A percentile compares a stretch with the other conserved stretches of the same genome.
Conservation (phyloP, 2,329 filamentous ascomycete species). For the Aspergillus ochraceoroseus region DNA sequence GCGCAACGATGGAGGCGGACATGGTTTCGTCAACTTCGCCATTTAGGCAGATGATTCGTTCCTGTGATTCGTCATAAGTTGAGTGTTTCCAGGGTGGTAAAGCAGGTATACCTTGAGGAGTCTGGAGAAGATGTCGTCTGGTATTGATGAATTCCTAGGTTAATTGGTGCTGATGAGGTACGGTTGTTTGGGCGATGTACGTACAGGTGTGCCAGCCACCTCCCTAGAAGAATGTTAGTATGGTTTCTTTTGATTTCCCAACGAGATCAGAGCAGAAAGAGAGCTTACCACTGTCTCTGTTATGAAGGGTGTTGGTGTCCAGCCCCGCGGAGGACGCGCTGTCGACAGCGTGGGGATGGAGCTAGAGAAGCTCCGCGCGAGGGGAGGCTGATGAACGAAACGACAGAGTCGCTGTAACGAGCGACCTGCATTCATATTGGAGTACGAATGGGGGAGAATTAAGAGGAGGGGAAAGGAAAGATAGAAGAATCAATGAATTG, state of each 20-base stretch:
- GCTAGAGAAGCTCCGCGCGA: slow-evolving; percentile 30
- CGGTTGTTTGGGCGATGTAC: slow-evolving; percentile 30
- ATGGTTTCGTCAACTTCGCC: slow-evolving; percentile 84
- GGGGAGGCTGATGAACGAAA: slow-evolving; percentile 11
- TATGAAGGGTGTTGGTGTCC: slow-evolving; percentile 52
- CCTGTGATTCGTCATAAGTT: slow-evolving; percentile 50
- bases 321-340: slow-evolving; percentile 36
- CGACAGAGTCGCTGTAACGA: slow-evolving; percentile 26
- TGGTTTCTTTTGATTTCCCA: slow-evolving; percentile 14
- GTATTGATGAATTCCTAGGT: slow-evolving; percentile 16
- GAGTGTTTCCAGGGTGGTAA: slow-evolving; percentile 18
- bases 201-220: slow-evolving; percentile 73
- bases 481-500: slow-evolving; percentile 4
- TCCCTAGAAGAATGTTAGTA: slow-evolving; percentile 47
- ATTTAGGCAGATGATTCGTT: slow-evolving; percentile 91
- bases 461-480: not conserved
- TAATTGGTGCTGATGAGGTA: slow-evolving; percentile 9
- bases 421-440: slow-evolving; percentile 24
- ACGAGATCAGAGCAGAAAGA: not conserved
- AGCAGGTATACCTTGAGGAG: slow-evolving; percentile 58
- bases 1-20: slow-evolving; percentile 90
- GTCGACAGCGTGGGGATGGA: slow-evolving; percentile 25
- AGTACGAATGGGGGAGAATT: not conserved
- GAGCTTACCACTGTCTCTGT: slow-evolving; percentile 53
- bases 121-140: slow-evolving; percentile 78